Percentiles rank a stretch among this genome's conserved stretches.
Evolutionary conservation across 2,329 filamentous ascomycete species (phyloP).

Genomic region (Colletotrichum aenigma): DNA sequence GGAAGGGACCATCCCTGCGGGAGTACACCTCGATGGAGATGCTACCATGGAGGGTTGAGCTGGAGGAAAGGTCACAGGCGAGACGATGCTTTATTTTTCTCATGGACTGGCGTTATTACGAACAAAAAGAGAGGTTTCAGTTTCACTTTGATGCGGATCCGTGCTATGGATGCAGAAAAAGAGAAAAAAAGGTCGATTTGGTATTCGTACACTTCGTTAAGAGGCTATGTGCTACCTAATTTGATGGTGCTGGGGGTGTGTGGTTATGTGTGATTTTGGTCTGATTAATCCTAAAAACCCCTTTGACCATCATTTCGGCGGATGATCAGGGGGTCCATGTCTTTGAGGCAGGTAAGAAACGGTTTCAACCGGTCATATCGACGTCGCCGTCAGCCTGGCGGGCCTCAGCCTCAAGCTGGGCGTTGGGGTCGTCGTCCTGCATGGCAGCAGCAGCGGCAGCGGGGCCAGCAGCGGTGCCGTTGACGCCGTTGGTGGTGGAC

Average conservation of each 20-base stretch:
- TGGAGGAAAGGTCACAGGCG: background rate
- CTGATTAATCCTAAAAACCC: background rate
- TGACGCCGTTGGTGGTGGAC: slow-evolving; percentile 19
- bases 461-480: slow-evolving; percentile 9
- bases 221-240: background rate
- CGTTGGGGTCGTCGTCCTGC: slow-evolving; percentile 48
- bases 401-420: slow-evolving; percentile 60
- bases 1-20: slow-evolving; percentile 83
- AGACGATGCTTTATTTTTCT: background rate
- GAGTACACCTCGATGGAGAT: slow-evolving; percentile 58
- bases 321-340: background rate
- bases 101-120: slow-evolving; percentile 12
- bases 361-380: slow-evolving; percentile 59
- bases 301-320: background rate
- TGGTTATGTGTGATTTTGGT: background rate
- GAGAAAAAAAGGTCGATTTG: background rate
- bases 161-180: background rate
- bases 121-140: background rate
- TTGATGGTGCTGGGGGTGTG: background rate
- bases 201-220: slow-evolving; percentile 12
- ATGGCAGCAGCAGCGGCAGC: background rate
- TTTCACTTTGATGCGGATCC: background rate
- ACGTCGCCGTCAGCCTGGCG: slow-evolving; percentile 61
- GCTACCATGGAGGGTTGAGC: slow-evolving; percentile 63
- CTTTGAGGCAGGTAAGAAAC: background rate